phyloP scores from a whole-genome alignment of 176 grass and related monocot species.

The Avena atlantica region DNA sequence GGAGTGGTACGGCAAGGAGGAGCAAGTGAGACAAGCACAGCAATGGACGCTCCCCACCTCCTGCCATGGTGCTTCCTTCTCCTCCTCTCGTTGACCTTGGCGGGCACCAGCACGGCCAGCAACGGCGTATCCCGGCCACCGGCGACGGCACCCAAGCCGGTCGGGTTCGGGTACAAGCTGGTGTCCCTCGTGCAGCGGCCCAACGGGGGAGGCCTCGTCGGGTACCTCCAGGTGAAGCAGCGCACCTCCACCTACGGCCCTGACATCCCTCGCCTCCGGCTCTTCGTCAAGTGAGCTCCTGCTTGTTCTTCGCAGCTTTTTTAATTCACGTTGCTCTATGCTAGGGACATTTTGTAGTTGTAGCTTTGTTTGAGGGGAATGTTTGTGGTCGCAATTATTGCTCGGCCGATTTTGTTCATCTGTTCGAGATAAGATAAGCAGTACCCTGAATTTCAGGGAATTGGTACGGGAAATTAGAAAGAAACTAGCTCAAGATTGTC shows the following conservation, averaged over 20 bases:
- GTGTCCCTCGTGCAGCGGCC: constrained; percentile 64
- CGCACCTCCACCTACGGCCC: constrained; percentile 71
- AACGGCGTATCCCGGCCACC: constrained; percentile 20
- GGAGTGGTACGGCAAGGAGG: background rate
- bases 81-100: constrained; percentile 42
- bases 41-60: constrained; percentile 42
- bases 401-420: background rate
- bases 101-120: constrained; percentile 20
- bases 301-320: background rate
- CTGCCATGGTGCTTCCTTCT: constrained; percentile 38
- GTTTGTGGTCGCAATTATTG: constrained; percentile 9
- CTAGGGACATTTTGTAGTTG: background rate
- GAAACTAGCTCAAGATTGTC: too few species aligned
- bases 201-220: constrained; percentile 67
- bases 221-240: constrained; percentile 70
- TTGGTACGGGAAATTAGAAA: background rate
- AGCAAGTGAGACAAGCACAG: background rate
- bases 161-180: constrained; percentile 74
- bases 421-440: background rate
- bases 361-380: constrained; percentile 40
- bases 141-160: background rate
- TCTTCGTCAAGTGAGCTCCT: constrained; percentile 86
- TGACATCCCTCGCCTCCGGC: constrained; percentile 88
- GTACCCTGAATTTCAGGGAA: background rate
- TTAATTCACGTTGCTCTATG: background rate